These are phyloP conservation scores for Eucalyptus decipiens DNA, from an alignment of 345 rosid species.

Conservation along the genomic window DNA sequence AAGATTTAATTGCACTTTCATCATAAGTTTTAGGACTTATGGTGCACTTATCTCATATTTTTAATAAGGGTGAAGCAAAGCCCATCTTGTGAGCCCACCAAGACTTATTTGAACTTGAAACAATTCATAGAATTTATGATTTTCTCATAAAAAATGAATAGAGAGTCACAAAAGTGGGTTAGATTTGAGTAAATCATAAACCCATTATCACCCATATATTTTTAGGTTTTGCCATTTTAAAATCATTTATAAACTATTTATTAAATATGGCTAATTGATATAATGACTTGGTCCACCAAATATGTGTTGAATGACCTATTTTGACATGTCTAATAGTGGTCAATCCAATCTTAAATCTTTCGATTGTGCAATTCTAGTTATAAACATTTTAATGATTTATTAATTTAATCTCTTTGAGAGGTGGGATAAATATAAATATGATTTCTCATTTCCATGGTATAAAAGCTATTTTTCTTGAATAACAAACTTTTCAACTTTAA, in stretches of 20 bases:
- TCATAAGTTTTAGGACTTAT: neutral
- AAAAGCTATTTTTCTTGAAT: neutral
- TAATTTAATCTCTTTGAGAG: neutral
- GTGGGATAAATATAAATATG: too few relatives aligned
- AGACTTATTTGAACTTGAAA: neutral
- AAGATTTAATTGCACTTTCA: accelerated
- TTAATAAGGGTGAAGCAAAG: neutral
- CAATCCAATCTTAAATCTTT: too few relatives aligned
- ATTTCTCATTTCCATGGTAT: neutral
- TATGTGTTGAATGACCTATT: too few relatives aligned
- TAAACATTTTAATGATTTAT: too few relatives aligned
- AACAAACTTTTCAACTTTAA: too few relatives aligned
- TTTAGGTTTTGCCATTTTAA: neutral
- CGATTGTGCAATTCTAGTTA: too few relatives aligned
- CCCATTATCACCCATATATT: neutral
- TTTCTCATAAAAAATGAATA: neutral
- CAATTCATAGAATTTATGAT: neutral
- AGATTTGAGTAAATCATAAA: neutral
- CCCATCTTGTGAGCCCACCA: neutral
- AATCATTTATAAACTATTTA: too few relatives aligned
- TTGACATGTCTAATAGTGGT: too few relatives aligned
- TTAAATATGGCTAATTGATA: too few relatives aligned
- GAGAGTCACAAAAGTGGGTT: neutral
- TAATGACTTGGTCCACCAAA: neutral
- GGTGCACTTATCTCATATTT: neutral